phyloP scores from a whole-genome alignment of 345 rosid genomes.

The Dovyalis caffra region DNA sequence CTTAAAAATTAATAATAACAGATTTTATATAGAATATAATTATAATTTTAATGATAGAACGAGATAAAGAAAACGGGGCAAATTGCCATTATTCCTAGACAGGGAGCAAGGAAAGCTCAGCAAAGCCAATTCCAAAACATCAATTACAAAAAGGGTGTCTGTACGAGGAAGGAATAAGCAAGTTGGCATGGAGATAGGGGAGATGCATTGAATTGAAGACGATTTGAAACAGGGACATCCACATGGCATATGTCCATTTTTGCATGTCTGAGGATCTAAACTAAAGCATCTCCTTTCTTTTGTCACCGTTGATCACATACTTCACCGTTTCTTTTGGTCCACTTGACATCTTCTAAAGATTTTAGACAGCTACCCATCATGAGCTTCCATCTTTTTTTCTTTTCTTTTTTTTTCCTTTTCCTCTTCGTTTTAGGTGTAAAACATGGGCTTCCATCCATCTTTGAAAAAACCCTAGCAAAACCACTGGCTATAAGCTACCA shows the following conservation, averaged over 20 bases:
- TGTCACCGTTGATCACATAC: neutral
- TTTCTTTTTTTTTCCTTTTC: too few species aligned
- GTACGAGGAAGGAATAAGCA: neutral
- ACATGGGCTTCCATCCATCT: neutral
- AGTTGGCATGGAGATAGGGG: neutral
- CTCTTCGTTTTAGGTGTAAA: too few species aligned
- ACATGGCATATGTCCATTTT: neutral
- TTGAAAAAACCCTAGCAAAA: neutral
- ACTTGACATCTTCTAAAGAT: slow-evolving; percentile 2
- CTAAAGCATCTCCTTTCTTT: neutral
- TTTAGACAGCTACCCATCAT: neutral
- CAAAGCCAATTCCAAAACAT: too few species aligned
- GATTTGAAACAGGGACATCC: neutral
- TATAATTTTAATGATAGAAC: too few species aligned
- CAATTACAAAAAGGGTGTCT: neutral
- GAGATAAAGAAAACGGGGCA: too few species aligned
- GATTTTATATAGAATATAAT: too few species aligned
- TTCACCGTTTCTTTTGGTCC: neutral
- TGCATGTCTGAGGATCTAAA: neutral
- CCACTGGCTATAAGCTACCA: too few species aligned
- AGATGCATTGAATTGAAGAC: neutral
- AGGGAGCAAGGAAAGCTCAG: too few species aligned
- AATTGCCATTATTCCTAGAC: too few species aligned
- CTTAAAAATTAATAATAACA: too few species aligned
- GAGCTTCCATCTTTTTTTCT: too few species aligned